These are phyloP conservation scores for Barnettozyma pratensis DNA, from an alignment of 805 yeast species.

Conservation along the genomic window DNA sequence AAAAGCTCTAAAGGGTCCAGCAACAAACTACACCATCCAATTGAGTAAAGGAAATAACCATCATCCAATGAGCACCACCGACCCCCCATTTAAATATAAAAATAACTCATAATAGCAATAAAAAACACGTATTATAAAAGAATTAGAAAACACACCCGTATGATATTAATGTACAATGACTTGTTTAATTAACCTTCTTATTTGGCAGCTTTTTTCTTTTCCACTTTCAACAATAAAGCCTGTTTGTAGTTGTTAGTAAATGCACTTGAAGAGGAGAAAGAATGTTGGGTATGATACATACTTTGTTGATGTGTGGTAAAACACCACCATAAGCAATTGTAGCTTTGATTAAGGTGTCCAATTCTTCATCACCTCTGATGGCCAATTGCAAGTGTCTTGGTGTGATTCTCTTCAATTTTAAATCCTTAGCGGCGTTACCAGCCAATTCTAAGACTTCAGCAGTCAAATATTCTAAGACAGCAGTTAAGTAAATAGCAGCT, in stretches of 20 bases:
- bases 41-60: too few species aligned
- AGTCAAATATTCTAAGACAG: conserved; percentile 91
- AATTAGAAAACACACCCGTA: background rate
- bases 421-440: conserved; percentile 97
- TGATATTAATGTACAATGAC: background rate
- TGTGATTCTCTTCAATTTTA: conserved; percentile 95
- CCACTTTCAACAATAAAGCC: conserved; percentile 19
- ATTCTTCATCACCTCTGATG: conserved; percentile 96
- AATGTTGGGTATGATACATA: conserved; percentile 2
- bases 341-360: conserved; percentile 87
- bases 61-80: background rate
- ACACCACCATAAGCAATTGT: conserved; percentile 99
- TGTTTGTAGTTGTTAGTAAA: conserved; percentile 3
- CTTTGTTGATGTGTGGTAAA: conserved; percentile 71
- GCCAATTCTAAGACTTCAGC: conserved; percentile 97
- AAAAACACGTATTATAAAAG: conserved; percentile 1
- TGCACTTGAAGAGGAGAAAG: too few species aligned
- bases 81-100: background rate
- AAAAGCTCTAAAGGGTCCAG: too few species aligned
- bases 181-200: background rate
- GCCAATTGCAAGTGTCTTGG: conserved; percentile 98
- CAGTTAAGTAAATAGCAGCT: conserved; percentile 92
- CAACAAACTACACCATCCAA: too few species aligned
- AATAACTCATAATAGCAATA: background rate
- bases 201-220: conserved; percentile 16